Base-by-base conservation (phyloP, 176 grass and related monocot species). In the Typha latifolia region DNA sequence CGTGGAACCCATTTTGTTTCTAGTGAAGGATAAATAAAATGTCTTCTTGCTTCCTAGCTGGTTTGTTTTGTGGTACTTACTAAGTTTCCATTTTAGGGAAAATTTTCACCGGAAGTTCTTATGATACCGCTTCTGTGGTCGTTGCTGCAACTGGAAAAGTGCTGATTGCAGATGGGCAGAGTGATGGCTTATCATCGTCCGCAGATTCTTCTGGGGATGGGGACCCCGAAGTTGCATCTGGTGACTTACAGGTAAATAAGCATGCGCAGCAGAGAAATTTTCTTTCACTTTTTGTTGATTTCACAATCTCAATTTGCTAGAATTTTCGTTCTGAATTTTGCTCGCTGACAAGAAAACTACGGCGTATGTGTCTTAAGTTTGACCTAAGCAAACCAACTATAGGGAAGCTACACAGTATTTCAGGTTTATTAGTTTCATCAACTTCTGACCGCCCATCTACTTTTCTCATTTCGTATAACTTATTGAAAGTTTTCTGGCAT, bases 81-180 rank as follows among this genome's bases (percentile, higher is more conserved):
- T 43, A 43, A 10, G 9, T 43, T 10, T 43, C 37, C 37, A 37
- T 74, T 32, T 56, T 69, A 70, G 24, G 72, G 81, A 22, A 6
- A 71, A 63, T 37, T 81, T 69, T 75, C 51, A 62, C 67, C 70
- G 73, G 74, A 75, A n/a, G 57, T 67, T 62, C 59, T 55, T 76
- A 56, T 31, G 24, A 53, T 66, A 59, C 49, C 12, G 23, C 48
- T 67, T 49, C 79, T 67, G 27, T 66, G 34, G 62, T 62, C 23
- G 79, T 71, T 9, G 64, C 51, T 14, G 51, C 79, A 31, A 81
- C 80, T 5, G 32, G 80, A 59, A 70, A 84, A 71, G 82, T 81
- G 80, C 76, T 86, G 57, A 75, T 89, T 75, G 80, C 92, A 4
- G 80, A 79, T 43, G 80, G 79, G 21, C 76, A 82, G 70, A 84